Percentiles rank a stretch among this genome's conserved stretches.
Conservation (phyloP, 169 alveolate species). For the Amoebophrya sp. region DNA sequence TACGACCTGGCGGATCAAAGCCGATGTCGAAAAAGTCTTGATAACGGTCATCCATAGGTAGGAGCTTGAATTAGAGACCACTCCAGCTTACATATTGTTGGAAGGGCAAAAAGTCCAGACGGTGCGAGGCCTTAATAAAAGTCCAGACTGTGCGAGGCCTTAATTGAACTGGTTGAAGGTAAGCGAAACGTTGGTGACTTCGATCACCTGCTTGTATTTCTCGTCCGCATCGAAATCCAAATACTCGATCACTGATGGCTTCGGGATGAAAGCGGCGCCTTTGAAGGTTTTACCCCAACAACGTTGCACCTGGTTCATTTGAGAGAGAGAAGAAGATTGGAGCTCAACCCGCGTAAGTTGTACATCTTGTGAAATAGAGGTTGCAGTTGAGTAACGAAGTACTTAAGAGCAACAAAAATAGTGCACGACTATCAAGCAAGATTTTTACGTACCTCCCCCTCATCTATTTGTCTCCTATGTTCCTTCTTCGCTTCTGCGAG, state of each 20-base stretch:
- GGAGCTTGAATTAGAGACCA: too few relatives aligned
- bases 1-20: neutral
- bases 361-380: too few relatives aligned
- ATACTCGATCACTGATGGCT: neutral
- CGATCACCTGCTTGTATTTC: neutral
- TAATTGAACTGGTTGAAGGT: neutral
- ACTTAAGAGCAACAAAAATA: too few relatives aligned
- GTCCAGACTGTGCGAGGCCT: too few relatives aligned
- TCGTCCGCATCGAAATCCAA: neutral
- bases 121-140: too few relatives aligned
- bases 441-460: too few relatives aligned
- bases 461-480: neutral
- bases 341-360: too few relatives aligned
- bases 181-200: neutral
- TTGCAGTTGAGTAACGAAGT: too few relatives aligned
- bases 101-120: too few relatives aligned
- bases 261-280: neutral
- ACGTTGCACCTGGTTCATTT: neutral
- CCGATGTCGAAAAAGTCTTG: neutral
- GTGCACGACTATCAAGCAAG: too few relatives aligned
- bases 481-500: neutral
- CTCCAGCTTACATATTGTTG: too few relatives aligned
- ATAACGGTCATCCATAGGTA: neutral
- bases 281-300: neutral
- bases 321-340: too few relatives aligned